phyloP scores from a whole-genome alignment of 495 filamentous ascomycete species.

The Antarctomyces pellizariae region DNA sequence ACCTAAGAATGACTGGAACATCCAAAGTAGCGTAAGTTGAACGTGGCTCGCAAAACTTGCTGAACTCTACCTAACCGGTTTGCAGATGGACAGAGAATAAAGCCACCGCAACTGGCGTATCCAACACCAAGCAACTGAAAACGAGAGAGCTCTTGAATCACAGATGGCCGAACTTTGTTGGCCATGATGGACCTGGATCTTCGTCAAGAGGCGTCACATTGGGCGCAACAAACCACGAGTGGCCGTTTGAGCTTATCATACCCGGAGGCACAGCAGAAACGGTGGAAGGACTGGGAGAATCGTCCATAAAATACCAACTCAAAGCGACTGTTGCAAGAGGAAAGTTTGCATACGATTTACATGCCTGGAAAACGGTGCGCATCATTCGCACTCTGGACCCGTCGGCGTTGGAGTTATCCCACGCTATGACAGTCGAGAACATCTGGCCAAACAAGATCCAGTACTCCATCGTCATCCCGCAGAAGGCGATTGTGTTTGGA shows the following conservation, averaged over 20 bases:
- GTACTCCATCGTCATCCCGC: conserved; percentile 72
- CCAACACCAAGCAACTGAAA: conserved; percentile 23
- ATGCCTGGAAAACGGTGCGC: conserved; percentile 55
- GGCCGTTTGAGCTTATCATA: conserved; percentile 60
- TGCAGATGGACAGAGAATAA: conserved; percentile 24
- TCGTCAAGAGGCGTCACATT: conserved; percentile 31
- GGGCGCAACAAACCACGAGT: conserved; percentile 67
- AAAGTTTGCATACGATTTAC: conserved; percentile 57
- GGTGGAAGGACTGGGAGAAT: conserved; percentile 62
- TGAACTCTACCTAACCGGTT: conserved; percentile 5
- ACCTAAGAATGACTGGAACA: conserved; percentile 45
- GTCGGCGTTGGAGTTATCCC: conserved; percentile 57
- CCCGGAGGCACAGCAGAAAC: conserved; percentile 63
- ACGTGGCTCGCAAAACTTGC: not conserved
- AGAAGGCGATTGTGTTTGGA: conserved; percentile 79
- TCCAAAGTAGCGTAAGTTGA: conserved; percentile 38
- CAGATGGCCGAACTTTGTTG: conserved; percentile 23
- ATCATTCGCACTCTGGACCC: conserved; percentile 71
- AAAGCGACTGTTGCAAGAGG: conserved; percentile 68
- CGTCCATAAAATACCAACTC: conserved; percentile 65
- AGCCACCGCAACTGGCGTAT: conserved; percentile 23
- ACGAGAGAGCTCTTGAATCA: conserved; percentile 20
- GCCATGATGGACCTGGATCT: conserved; percentile 14
- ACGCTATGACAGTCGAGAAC: conserved; percentile 84
- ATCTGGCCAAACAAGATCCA: conserved; percentile 89